Evolutionary conservation across 176 grass and related monocot genomes (phyloP), one percentile per base, ranked within the genome.

Genomic region (Rhynchospora tenuis): DNA sequence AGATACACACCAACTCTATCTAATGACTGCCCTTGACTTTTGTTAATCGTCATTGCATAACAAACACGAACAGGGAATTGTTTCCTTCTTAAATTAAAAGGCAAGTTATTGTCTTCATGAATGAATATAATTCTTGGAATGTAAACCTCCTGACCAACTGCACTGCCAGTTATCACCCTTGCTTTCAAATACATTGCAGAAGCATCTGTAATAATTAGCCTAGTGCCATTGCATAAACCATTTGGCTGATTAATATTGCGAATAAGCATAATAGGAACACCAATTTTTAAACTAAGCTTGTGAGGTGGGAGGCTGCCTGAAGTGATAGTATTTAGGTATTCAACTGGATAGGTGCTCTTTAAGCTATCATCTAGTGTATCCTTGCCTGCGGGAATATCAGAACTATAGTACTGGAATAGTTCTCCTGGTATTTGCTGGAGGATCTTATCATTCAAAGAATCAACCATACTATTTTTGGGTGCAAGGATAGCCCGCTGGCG

Each of bases 251-350:
- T 28, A 73, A 73, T 73, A 10, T 78, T 85, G 0, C 28, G 46
- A 26, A 85, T 19, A n/a, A 85, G 42, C 70, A 85, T 85, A 8
- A 85, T 58, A 64, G 70, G 83, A 9, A 72, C n/a, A 33, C 83
- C 83, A 15, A 78, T n/a, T n/a, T n/a, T n/a, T n/a, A n/a, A n/a
- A n/a, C 12, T 55, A n/a, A 33, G 65, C 83, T 17, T 59, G 47
- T 85, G 55, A 78, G 24, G 48, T 20, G 54, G 83, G 12, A 77
- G 55, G 19, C 83, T 71, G 14, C 74, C 75, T 16, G 74, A 77
- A 3, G 61, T 9, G 9, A 84, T 48, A 13, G 64, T 65, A 73
- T 84, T 65, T 17, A 84, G 33, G 15, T 65, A 84, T 24, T 85
- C 83, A 6, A 63, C 68, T 29, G 55, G 83, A 50, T 85, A 85